These are phyloP conservation scores for Luffa acutangula DNA, from an alignment of 306 rosid genomes.

Conservation along the genomic window DNA sequence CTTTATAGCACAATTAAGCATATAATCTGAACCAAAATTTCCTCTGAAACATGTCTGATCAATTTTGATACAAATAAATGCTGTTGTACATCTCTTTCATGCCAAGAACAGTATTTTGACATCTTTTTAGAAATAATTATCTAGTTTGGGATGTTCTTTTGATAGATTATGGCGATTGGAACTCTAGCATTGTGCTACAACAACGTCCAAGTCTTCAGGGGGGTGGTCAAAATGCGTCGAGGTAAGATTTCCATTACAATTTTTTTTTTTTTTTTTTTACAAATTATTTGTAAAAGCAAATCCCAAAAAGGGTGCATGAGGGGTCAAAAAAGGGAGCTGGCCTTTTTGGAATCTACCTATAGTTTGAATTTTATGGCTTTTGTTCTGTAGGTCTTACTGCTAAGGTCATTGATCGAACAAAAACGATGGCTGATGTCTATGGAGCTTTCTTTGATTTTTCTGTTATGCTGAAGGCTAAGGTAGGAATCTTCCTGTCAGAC, in stretches of 20 bases:
- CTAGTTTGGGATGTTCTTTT: constrained; percentile 19
- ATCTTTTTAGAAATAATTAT: neutral
- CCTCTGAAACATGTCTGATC: neutral
- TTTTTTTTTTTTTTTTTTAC: neutral
- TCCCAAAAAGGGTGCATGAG: neutral
- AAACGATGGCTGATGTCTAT: constrained; percentile 77
- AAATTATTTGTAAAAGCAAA: neutral
- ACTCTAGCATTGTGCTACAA: constrained; percentile 87
- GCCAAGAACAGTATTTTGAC: neutral
- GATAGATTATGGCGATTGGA: constrained; percentile 93
- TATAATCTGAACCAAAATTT: neutral
- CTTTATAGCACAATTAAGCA: neutral
- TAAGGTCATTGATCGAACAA: constrained; percentile 76
- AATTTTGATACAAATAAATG: neutral
- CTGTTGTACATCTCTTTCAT: neutral
- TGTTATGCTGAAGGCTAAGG: constrained; percentile 66
- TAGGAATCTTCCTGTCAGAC: constrained; percentile 20
- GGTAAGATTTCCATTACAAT: constrained; percentile 42
- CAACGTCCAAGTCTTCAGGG: constrained; percentile 81
- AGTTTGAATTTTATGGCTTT: constrained; percentile 15
- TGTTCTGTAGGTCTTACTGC: constrained; percentile 77
- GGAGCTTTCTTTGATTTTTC: constrained; percentile 90
- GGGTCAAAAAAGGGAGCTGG: neutral
- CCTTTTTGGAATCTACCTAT: neutral
- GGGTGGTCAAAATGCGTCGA: constrained; percentile 95